Evolutionary conservation across 768 basidiomycete species (phyloP).

Genomic region (Saitozyma podzolica): DNA sequence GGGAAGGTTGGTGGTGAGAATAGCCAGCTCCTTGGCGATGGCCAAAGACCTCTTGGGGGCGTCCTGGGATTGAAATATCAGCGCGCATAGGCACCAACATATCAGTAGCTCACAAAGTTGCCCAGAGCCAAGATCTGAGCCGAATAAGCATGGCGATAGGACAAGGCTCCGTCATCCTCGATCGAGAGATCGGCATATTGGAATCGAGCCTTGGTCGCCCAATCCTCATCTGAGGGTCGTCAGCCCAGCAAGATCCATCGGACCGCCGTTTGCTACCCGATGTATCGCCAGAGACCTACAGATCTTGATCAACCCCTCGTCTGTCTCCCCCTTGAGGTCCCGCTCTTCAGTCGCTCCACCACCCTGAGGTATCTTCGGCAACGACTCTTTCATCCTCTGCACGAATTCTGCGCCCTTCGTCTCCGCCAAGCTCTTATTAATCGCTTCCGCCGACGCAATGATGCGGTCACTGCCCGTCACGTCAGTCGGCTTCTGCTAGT

Average conservation of each 20-base stretch:
- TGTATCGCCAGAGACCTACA: slow-evolving; percentile 49
- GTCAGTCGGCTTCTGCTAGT: background rate
- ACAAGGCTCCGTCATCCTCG: slow-evolving; percentile 21
- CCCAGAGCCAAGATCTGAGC: slow-evolving; percentile 5
- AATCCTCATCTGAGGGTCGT: slow-evolving; percentile 61
- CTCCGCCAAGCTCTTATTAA: slow-evolving; percentile 82
- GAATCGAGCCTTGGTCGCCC: slow-evolving; percentile 80
- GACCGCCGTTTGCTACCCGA: background rate
- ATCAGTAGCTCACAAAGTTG: too few species aligned
- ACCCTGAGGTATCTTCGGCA: slow-evolving; percentile 68
- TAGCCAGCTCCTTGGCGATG: slow-evolving; percentile 95
- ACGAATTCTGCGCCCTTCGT: slow-evolving; percentile 88
- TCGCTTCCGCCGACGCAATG: slow-evolving; percentile 73
- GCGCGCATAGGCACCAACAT: too few species aligned
- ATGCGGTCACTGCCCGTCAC: slow-evolving; percentile 62
- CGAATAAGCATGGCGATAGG: slow-evolving; percentile 31
- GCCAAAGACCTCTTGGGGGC: slow-evolving; percentile 89
- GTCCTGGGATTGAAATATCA: slow-evolving; percentile 53
- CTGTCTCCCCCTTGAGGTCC: slow-evolving; percentile 59
- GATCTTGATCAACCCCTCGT: slow-evolving; percentile 66
- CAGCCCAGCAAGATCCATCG: background rate
- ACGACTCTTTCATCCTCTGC: slow-evolving; percentile 68
- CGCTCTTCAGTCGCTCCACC: slow-evolving; percentile 33
- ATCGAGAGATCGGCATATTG: slow-evolving; percentile 86
- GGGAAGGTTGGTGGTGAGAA: slow-evolving; percentile 90